Conservation (phyloP, 2,329 filamentous ascomycete genomes). For the Dendryphion nanum region DNA sequence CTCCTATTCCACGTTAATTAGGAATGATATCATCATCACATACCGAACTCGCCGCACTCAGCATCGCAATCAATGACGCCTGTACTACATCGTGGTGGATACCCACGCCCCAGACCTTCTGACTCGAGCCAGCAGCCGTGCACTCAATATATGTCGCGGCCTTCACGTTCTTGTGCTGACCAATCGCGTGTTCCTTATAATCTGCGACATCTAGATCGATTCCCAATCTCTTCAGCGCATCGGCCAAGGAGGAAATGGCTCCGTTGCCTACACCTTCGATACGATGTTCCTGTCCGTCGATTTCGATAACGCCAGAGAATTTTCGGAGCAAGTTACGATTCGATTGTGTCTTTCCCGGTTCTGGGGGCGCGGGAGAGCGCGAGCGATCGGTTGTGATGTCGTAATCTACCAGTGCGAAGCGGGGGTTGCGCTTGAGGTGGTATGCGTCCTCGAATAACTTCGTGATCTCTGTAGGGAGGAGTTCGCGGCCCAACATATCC, state of each 20-base stretch:
- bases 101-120: constrained; percentile 85
- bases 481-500: constrained; percentile 78
- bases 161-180: constrained; percentile 76
- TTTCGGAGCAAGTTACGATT: constrained; percentile 76
- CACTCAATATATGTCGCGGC: constrained; percentile 97
- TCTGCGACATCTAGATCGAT: constrained; percentile 88
- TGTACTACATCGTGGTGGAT: constrained; percentile 92
- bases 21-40: constrained; percentile 34
- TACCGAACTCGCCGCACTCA: constrained; percentile 84
- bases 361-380: constrained; percentile 66
- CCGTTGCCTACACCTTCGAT: constrained; percentile 83
- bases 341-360: constrained; percentile 69
- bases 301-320: constrained; percentile 80
- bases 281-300: constrained; percentile 76
- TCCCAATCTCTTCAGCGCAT: constrained; percentile 74
- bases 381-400: constrained; percentile 83
- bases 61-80: constrained; percentile 79
- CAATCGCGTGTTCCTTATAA: constrained; percentile 96
- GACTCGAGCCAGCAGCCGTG: constrained; percentile 62
- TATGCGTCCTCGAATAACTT: constrained; percentile 87
- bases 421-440: constrained; percentile 77
- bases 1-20: not conserved
- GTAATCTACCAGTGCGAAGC: constrained; percentile 88
- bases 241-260: constrained; percentile 83
- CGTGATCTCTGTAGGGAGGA: constrained; percentile 80